These are phyloP conservation scores for Saturnispora quitensis DNA, from an alignment of 805 yeast genomes.

Conservation along the genomic window DNA sequence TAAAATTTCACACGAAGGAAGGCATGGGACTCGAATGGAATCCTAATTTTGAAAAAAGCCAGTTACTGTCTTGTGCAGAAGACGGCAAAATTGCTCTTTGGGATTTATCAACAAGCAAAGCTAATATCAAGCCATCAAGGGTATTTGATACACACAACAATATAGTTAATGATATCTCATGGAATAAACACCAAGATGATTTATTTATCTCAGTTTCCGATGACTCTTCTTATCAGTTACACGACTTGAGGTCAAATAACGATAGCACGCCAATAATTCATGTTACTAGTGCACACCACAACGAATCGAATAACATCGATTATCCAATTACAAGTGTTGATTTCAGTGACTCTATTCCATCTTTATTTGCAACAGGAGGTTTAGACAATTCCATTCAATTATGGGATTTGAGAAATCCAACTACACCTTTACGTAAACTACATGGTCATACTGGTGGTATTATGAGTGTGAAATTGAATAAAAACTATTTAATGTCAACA, in stretches of 20 bases:
- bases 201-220: constrained; percentile 68
- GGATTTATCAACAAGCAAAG: constrained; percentile 23
- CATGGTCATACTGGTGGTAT: constrained; percentile 57
- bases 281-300: constrained; percentile 38
- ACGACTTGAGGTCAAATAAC: constrained; percentile 40
- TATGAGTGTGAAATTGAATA: constrained; percentile 44
- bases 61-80: constrained; percentile 54
- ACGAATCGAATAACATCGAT: constrained; percentile 7
- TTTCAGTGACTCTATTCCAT: constrained; percentile 48
- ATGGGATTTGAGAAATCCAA: constrained; percentile 65
- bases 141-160: constrained; percentile 44
- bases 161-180: constrained; percentile 58
- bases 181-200: constrained; percentile 36
- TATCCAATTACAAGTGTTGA: constrained; percentile 49
- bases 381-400: constrained; percentile 64
- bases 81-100: constrained; percentile 65
- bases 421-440: constrained; percentile 50
- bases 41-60: constrained; percentile 25
- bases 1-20: constrained; percentile 51
- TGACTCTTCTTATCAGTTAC: constrained; percentile 51
- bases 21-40: constrained; percentile 73
- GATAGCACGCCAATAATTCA: constrained; percentile 33
- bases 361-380: constrained; percentile 66
- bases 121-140: constrained; percentile 33
- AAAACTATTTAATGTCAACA: constrained; percentile 43